Evolutionary conservation across 2,329 filamentous ascomycete species (phyloP).

Genomic region (Apiospora aurea): DNA sequence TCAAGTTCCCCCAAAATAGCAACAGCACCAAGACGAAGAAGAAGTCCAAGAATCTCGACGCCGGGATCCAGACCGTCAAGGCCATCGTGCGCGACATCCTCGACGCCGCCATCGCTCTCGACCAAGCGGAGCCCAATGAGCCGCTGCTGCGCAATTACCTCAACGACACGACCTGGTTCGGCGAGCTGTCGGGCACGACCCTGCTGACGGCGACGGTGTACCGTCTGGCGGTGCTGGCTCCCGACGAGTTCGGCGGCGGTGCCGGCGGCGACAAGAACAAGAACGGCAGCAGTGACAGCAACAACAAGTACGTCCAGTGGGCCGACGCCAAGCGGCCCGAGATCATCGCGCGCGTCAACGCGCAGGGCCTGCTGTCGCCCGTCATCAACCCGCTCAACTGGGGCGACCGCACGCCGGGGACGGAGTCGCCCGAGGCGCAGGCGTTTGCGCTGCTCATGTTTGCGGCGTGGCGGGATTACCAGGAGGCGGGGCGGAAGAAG

Average conservation of each 20-base stretch:
- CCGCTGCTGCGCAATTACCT: slow-evolving; percentile 55
- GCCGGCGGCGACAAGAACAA: neutral
- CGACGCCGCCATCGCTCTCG: slow-evolving; percentile 43
- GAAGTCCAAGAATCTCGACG: slow-evolving; percentile 29
- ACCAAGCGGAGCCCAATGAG: slow-evolving; percentile 33
- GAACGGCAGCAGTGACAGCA: slow-evolving; percentile 7
- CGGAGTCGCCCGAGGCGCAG: slow-evolving; percentile 49
- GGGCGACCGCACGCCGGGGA: slow-evolving; percentile 41
- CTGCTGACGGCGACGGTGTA: slow-evolving; percentile 52
- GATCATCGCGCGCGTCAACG: slow-evolving; percentile 45
- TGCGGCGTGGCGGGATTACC: slow-evolving; percentile 49
- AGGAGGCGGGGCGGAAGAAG: neutral
- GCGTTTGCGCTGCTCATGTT: slow-evolving; percentile 51
- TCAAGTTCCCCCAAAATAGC: slow-evolving; percentile 27
- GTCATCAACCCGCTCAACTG: slow-evolving; percentile 51
- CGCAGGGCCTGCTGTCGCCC: slow-evolving; percentile 46
- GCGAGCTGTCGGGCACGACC: slow-evolving; percentile 56
- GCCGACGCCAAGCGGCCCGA: slow-evolving; percentile 48
- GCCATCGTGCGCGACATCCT: slow-evolving; percentile 37
- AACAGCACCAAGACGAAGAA: neutral
- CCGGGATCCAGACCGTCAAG: slow-evolving; percentile 45
- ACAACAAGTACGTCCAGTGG: slow-evolving; percentile 47
- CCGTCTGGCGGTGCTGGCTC: slow-evolving; percentile 51
- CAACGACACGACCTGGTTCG: slow-evolving; percentile 51
- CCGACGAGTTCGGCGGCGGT: slow-evolving; percentile 40